Evolutionary conservation across 495 filamentous ascomycete species (phyloP).

Genomic region (Symbiotaphrina buchneri): DNA sequence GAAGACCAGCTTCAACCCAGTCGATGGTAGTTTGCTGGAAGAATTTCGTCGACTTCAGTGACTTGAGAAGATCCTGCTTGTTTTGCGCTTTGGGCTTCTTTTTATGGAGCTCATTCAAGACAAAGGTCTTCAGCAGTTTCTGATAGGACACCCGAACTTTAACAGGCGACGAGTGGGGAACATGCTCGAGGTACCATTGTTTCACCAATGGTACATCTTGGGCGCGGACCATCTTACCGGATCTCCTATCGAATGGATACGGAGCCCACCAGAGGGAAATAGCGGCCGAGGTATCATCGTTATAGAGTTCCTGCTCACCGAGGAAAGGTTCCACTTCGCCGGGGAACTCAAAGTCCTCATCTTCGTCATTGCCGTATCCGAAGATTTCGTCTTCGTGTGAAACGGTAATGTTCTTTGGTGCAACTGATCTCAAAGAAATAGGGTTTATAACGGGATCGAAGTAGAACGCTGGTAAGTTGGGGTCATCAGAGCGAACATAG

Average conservation of each 20-base stretch:
- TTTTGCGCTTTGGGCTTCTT: slow-evolving; percentile 85
- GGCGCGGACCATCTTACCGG: slow-evolving; percentile 92
- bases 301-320: slow-evolving; percentile 74
- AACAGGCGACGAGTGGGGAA: slow-evolving; percentile 76
- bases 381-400: slow-evolving; percentile 95
- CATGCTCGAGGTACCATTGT: slow-evolving; percentile 96
- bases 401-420: slow-evolving; percentile 79
- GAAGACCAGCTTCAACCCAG: slow-evolving; percentile 97
- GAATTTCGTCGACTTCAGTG: slow-evolving; percentile 88
- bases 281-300: slow-evolving; percentile 72
- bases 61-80: slow-evolving; percentile 78
- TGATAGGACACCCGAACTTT: slow-evolving; percentile 99
- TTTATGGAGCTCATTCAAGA: slow-evolving; percentile 92
- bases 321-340: slow-evolving; percentile 70
- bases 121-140: slow-evolving; percentile 89
- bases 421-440: slow-evolving; percentile 85
- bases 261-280: slow-evolving; percentile 98
- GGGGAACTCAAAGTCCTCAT: slow-evolving; percentile 75
- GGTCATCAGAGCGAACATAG: slow-evolving; percentile 75
- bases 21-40: slow-evolving; percentile 99
- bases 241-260: slow-evolving; percentile 84
- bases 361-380: slow-evolving; percentile 62
- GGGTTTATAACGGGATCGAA: slow-evolving; percentile 97
- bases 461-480: slow-evolving; percentile 83
- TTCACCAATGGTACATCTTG: slow-evolving; percentile 96